phyloP scores from a whole-genome alignment of 192 early-diverging fungal genomes.

The Entomortierella parvispora region DNA sequence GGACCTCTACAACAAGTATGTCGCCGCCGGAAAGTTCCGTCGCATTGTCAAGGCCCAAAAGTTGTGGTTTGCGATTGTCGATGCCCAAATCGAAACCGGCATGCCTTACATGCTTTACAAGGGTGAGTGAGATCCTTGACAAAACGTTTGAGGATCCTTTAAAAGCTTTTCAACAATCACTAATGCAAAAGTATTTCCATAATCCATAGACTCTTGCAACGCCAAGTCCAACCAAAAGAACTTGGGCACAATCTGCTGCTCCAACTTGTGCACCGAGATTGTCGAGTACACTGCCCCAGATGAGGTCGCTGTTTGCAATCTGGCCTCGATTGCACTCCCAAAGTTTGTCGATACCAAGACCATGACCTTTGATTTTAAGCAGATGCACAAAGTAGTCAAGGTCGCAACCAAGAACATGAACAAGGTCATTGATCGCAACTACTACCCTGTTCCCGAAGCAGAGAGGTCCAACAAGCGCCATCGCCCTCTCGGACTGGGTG shows the following conservation, averaged over 20 bases:
- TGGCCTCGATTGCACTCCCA: conserved; percentile 93
- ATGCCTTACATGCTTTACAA: conserved; percentile 99
- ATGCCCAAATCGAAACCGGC: conserved; percentile 97
- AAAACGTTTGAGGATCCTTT: too few relatives aligned
- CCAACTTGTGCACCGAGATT: conserved; percentile 98
- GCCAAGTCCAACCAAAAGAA: conserved; percentile 98
- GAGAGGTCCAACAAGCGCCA: conserved; percentile 91
- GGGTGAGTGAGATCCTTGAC: conserved; percentile 39
- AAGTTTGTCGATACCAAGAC: conserved; percentile 77
- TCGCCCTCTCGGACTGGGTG: conserved; percentile 68
- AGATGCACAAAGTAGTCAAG: conserved; percentile 87
- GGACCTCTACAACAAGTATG: conserved; percentile 86
- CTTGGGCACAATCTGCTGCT: conserved; percentile 96
- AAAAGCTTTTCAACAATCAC: not conserved
- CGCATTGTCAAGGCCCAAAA: conserved; percentile 91
- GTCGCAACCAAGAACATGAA: conserved; percentile 91
- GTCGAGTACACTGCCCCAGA: conserved; percentile 95
- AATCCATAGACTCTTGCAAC: conserved; percentile 90
- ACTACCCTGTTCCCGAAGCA: conserved; percentile 92
- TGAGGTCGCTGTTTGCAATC: conserved; percentile 97
- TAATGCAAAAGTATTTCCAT: not conserved
- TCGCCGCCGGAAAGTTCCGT: conserved; percentile 80
- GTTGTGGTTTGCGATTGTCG: conserved; percentile 96
- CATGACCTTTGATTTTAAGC: conserved; percentile 81
- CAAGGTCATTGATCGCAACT: conserved; percentile 98